These are phyloP conservation scores for Aspergillus amoenus DNA, from an alignment of 2,329 filamentous ascomycete species.

Conservation along the genomic window DNA sequence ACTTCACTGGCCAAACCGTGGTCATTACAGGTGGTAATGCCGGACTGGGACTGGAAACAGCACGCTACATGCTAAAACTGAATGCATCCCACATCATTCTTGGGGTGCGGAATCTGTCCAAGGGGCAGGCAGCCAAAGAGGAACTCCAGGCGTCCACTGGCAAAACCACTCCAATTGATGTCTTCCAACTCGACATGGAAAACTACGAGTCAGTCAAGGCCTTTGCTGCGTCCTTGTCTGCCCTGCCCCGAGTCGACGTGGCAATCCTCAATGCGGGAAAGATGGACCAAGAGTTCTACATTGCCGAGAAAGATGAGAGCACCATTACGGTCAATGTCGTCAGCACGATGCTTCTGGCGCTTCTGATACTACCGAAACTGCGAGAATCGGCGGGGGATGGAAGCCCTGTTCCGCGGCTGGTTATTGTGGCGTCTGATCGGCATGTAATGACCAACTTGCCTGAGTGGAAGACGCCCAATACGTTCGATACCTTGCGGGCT, in stretches of 20 bases:
- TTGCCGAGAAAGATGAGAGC: conserved; percentile 49
- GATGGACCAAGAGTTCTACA: conserved; percentile 26
- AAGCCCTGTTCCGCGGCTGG: conserved; percentile 30
- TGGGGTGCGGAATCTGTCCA: not conserved
- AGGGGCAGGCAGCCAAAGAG: not conserved
- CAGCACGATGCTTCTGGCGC: conserved; percentile 50
- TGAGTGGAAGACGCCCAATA: conserved; percentile 36
- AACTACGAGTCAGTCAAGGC: not conserved
- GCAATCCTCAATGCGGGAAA: not conserved
- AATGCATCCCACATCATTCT: not conserved
- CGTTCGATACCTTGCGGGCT: conserved; percentile 38
- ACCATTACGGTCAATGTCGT: conserved; percentile 56
- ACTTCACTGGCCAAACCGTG: not conserved
- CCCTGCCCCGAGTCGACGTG: not conserved
- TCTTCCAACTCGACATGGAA: not conserved
- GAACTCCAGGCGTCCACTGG: not conserved
- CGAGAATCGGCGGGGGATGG: conserved; percentile 11
- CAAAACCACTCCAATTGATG: not conserved
- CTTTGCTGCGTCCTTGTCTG: not conserved
- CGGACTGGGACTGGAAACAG: not conserved
- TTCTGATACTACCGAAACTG: conserved; percentile 54
- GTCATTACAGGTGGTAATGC: not conserved
- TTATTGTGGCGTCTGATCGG: conserved; percentile 45
- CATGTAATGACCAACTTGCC: conserved; percentile 39
- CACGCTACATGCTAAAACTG: not conserved